These are phyloP conservation scores for Hypoxylon rickii DNA, from an alignment of 495 filamentous ascomycete genomes.

Conservation along the genomic window DNA sequence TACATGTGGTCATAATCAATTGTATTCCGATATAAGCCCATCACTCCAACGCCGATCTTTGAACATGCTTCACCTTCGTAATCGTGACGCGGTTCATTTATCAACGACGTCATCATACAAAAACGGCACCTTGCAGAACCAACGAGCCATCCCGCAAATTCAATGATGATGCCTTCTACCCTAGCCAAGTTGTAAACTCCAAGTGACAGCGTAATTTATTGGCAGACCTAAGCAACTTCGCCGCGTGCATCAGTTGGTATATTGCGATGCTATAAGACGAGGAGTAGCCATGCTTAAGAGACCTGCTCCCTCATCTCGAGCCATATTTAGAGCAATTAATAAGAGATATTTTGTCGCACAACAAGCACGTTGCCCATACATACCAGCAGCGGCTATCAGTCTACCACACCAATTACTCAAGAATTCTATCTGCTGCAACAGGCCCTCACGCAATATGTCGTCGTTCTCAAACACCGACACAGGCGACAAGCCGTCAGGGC, in stretches of 20 bases:
- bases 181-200: neutral
- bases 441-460: conserved; percentile 30
- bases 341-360: neutral
- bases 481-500: conserved; percentile 65
- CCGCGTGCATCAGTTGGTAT: neutral
- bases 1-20: neutral
- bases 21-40: neutral
- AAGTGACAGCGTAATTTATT: conserved; percentile 6
- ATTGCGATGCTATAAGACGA: conserved; percentile 11
- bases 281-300: conserved; percentile 12
- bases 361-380: neutral
- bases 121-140: conserved; percentile 1
- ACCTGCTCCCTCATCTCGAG: neutral
- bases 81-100: conserved; percentile 24
- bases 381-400: neutral
- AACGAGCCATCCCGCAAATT: conserved; percentile 10
- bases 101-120: conserved; percentile 27
- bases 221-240: conserved; percentile 3
- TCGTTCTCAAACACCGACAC: conserved; percentile 63
- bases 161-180: conserved; percentile 17
- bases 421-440: neutral
- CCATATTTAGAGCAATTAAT: neutral
- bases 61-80: conserved; percentile 14
- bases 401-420: neutral
- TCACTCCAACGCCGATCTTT: neutral